phyloP scores from a whole-genome alignment of 2,329 filamentous ascomycete genomes.

The Helminthosporium solani region DNA sequence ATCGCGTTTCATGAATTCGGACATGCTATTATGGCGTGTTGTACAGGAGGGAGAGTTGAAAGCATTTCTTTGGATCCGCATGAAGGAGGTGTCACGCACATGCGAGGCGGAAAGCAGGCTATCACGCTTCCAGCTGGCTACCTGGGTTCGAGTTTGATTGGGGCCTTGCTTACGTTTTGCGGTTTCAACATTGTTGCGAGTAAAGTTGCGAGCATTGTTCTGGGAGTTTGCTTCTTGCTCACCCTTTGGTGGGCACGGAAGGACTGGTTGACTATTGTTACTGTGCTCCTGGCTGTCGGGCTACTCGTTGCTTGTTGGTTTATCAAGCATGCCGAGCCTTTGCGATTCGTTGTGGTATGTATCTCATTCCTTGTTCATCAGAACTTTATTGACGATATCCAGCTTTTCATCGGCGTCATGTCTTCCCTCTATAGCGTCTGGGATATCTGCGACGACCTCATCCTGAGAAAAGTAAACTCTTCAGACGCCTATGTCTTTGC shows the following conservation, averaged over 20 bases:
- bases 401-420: slow-evolving; percentile 82
- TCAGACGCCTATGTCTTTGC: slow-evolving; percentile 80
- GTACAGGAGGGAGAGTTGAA: slow-evolving; percentile 72
- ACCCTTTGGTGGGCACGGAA: slow-evolving; percentile 79
- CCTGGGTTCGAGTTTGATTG: slow-evolving; percentile 73
- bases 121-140: slow-evolving; percentile 77
- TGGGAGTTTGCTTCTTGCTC: slow-evolving; percentile 74
- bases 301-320: slow-evolving; percentile 76
- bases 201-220: slow-evolving; percentile 73
- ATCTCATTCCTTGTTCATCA: not conserved
- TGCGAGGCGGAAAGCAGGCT: slow-evolving; percentile 69
- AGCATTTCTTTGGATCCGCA: slow-evolving; percentile 73
- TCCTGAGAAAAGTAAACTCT: slow-evolving; percentile 75
- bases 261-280: slow-evolving; percentile 75
- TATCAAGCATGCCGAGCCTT: slow-evolving; percentile 70
- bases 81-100: slow-evolving; percentile 77
- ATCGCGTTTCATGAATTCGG: slow-evolving; percentile 81
- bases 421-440: slow-evolving; percentile 76
- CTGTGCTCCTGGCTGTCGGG: slow-evolving; percentile 68
- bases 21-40: slow-evolving; percentile 70
- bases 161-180: slow-evolving; percentile 74
- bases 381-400: not conserved
- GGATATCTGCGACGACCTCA: slow-evolving; percentile 83
- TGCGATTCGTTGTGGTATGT: slow-evolving; percentile 68
- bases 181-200: slow-evolving; percentile 79